A percentile compares a stretch with the other conserved stretches of the same genome.
These are phyloP conservation scores for Colletotrichum coccodes DNA, from an alignment of 2,329 filamentous ascomycete genomes.

Conservation along the genomic window DNA sequence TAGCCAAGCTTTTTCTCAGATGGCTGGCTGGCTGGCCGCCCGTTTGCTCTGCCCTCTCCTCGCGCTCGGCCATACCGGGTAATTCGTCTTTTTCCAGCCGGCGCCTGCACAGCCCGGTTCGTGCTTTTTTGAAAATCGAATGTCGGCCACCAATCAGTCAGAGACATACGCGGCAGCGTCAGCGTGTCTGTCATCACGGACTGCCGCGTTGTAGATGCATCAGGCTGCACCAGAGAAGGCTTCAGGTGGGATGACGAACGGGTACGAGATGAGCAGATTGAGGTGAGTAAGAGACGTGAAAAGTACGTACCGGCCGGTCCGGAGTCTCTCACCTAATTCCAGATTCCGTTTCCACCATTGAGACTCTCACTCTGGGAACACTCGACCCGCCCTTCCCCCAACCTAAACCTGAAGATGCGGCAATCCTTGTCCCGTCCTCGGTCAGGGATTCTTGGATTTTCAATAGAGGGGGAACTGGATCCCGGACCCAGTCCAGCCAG, in stretches of 20 bases:
- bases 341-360: not conserved
- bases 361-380: not conserved
- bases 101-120: slow-evolving; percentile 7
- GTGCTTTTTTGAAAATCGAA: not conserved
- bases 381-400: not conserved
- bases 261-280: not conserved
- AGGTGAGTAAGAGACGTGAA: not conserved
- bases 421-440: not conserved
- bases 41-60: not conserved
- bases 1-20: not conserved
- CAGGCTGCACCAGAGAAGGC: not conserved
- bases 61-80: slow-evolving; percentile 12
- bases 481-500: slow-evolving; percentile 4
- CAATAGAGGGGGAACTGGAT: not conserved
- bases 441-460: not conserved
- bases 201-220: not conserved
- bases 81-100: not conserved
- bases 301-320: not conserved
- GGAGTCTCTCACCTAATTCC: not conserved
- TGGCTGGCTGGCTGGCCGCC: not conserved
- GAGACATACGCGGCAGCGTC: not conserved
- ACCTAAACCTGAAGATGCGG: slow-evolving; percentile 13
- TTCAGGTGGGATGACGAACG: not conserved
- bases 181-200: not conserved
- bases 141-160: slow-evolving; percentile 1